Evolutionary conservation across 306 rosid species (phyloP), one percentile per base, ranked within the genome.

Genomic region (Dalbergia cochinchinensis): DNA sequence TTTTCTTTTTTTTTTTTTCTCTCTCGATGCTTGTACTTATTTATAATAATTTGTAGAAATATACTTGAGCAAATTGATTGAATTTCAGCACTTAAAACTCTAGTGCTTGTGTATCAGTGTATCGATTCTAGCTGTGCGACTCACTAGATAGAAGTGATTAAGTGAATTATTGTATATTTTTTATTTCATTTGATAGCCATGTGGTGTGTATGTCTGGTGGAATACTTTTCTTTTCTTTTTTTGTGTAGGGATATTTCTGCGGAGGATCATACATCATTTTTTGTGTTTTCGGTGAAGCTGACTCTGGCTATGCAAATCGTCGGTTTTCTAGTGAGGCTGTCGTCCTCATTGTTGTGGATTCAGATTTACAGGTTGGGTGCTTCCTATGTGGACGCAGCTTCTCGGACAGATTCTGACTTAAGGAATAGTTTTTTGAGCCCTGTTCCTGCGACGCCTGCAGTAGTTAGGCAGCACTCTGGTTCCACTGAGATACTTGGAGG

Each of bases 311-410:
- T 91, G 97, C 91, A 94, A 86, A 85, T 89, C 61, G 73, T 67
- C 81, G 97, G 99, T 22, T 91, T 88, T 78, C 66, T 80, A 18
- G 92, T 92, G 77, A 86, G 99, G 88, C 76, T 94, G 54, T 89
- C 82, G 5, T 94, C 99, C 78, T 86, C 97, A 3, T 78, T 94
- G 47, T 82, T 94, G 55, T 94, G 99, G 99, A 91, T 94, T 85
- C 99, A 92, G 90, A 94, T 94, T 74, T 94, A 94, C 87, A 90
- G 99, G 87, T 66, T 91, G 90, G 99, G 99, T 16, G 92, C 90
- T 74, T 86, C 98, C 62, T 73, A 80, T 69, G 73, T 85, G 59
- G 94, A 92, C 68, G 58, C 90, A 67, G 70, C 74, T 82, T 81
- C 92, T 58, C 86, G 90, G 77, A 87, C 83, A 71, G 97, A 94